Percentiles rank a stretch among this genome's conserved stretches.
phyloP scores from a whole-genome alignment of 768 basidiomycete species.

The Kwoniella heveanensis region DNA sequence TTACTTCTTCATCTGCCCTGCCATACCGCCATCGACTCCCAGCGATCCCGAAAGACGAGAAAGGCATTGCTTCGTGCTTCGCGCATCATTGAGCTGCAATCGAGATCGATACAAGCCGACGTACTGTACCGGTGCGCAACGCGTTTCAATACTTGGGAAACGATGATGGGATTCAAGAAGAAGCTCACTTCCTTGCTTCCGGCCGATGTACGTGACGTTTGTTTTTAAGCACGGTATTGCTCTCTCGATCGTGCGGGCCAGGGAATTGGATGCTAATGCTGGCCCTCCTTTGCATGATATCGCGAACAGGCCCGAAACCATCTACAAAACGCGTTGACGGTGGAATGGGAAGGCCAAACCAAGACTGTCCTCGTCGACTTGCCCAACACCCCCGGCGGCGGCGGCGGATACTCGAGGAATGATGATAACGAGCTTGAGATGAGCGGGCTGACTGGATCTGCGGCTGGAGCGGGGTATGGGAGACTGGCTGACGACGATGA shows the following conservation, averaged over 20 bases:
- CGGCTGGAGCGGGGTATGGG: constrained; percentile 31
- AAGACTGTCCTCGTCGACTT: constrained; percentile 50
- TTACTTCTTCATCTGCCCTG: too few relatives aligned
- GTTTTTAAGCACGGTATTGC: too few relatives aligned
- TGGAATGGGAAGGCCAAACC: constrained; percentile 46
- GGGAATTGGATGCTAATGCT: neutral
- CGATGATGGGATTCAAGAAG: constrained; percentile 28
- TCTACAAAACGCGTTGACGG: constrained; percentile 49
- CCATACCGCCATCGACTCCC: too few relatives aligned
- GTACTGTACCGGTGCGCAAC: neutral
- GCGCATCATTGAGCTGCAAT: too few relatives aligned
- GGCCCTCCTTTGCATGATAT: too few relatives aligned
- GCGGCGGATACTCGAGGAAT: neutral
- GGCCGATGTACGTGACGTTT: constrained; percentile 24
- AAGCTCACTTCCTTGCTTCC: constrained; percentile 33
- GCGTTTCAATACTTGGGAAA: neutral
- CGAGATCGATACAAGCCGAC: neutral
- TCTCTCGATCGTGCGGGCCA: too few relatives aligned
- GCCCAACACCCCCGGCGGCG: constrained; percentile 8
- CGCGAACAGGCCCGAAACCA: constrained; percentile 40
- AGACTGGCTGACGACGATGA: constrained; percentile 41
- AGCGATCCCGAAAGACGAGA: too few relatives aligned
- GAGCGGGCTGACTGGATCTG: constrained; percentile 31
- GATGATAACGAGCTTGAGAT: constrained; percentile 41
- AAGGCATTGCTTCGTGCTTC: too few relatives aligned